Evolutionary conservation across 202 grass and related monocot species (phyloP).

Genomic region (Schoenoplectus triqueter): DNA sequence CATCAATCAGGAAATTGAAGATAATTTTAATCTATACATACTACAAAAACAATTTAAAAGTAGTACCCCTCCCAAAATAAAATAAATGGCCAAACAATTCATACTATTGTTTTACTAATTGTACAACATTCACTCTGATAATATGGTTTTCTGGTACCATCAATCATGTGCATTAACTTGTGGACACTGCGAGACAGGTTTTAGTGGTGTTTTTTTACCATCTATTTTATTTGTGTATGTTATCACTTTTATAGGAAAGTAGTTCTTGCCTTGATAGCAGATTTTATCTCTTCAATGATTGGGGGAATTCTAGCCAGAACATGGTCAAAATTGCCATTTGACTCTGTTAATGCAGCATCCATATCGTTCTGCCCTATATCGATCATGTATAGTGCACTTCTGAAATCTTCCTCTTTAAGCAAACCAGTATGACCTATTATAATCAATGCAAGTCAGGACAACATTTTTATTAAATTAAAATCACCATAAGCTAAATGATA

Average conservation of each 20-base stretch:
- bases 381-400: slow-evolving; percentile 67
- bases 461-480: slow-evolving; percentile 9
- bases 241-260: background rate
- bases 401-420: slow-evolving; percentile 46
- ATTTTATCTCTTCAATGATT: slow-evolving; percentile 62
- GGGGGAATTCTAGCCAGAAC: slow-evolving; percentile 59
- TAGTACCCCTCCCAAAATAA: background rate
- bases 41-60: background rate
- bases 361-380: slow-evolving; percentile 97
- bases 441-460: background rate
- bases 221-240: background rate
- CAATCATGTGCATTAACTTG: background rate
- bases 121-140: background rate
- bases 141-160: background rate
- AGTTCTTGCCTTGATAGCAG: slow-evolving; percentile 62
- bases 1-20: background rate
- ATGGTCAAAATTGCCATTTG: slow-evolving; percentile 44
- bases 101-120: background rate
- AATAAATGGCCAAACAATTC: background rate
- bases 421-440: slow-evolving; percentile 41
- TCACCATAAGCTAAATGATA: background rate
- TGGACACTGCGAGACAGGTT: background rate
- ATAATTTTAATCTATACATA: background rate
- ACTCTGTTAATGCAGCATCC: slow-evolving; percentile 47
- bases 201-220: background rate